These are phyloP conservation scores for Paspalum vaginatum DNA, from an alignment of 176 grass and related monocot genomes.

Conservation along the genomic window DNA sequence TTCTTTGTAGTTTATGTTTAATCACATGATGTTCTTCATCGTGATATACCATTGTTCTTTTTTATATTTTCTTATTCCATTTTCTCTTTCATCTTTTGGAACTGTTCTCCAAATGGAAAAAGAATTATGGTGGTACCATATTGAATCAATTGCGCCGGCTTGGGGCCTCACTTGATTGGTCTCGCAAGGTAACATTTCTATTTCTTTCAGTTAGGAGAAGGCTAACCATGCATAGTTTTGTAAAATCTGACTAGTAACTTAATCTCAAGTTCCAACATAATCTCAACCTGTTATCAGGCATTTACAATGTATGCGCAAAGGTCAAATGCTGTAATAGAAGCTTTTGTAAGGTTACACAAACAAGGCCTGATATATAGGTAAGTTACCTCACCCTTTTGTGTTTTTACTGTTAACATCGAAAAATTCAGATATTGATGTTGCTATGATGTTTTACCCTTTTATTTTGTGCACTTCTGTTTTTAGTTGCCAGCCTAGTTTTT, in stretches of 20 bases:
- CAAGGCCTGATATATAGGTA: constrained; percentile 84
- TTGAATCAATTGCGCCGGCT: constrained; percentile 73
- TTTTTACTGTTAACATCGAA: constrained; percentile 4
- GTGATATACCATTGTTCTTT: neutral
- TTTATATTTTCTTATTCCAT: constrained; percentile 21
- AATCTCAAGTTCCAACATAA: too few species aligned
- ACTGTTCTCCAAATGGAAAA: constrained; percentile 87
- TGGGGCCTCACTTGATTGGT: constrained; percentile 90
- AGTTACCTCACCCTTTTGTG: constrained; percentile 24
- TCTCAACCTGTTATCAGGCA: constrained; percentile 55
- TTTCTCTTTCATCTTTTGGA: constrained; percentile 36
- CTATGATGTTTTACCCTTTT: neutral
- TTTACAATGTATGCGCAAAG: constrained; percentile 86
- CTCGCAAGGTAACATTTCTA: constrained; percentile 57
- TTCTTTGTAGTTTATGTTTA: too few species aligned
- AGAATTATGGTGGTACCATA: constrained; percentile 71
- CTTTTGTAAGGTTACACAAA: constrained; percentile 75
- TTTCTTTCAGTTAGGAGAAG: constrained; percentile 24
- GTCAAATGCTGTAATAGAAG: constrained; percentile 77
- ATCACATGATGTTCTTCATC: too few species aligned
- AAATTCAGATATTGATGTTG: neutral
- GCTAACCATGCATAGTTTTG: neutral
- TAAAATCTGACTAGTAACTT: neutral
- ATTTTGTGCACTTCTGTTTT: neutral
- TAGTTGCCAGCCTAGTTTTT: neutral